A percentile compares a stretch with the other conserved stretches of the same genome.
These are phyloP conservation scores for Paratinospora sagittata DNA, from an alignment of 164 flowering plant genomes.

Conservation along the genomic window DNA sequence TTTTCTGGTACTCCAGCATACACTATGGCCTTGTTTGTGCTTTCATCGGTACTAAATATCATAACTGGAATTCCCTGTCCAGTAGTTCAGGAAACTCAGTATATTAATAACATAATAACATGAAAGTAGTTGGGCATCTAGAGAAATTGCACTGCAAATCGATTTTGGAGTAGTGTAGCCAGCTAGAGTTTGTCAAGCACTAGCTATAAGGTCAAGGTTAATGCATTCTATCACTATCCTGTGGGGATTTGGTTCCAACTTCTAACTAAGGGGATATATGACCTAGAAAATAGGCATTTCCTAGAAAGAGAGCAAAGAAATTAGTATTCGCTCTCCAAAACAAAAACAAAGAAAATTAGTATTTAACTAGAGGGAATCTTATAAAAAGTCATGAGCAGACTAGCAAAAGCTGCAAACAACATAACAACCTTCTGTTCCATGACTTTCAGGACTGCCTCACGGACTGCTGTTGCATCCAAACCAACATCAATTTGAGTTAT, in stretches of 20 bases:
- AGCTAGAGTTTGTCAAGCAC: background rate
- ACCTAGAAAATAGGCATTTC: background rate
- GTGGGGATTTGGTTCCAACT: background rate
- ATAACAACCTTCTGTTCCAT: conserved; percentile 58
- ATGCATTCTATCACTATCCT: background rate
- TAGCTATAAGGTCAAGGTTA: background rate
- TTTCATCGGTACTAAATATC: conserved; percentile 76
- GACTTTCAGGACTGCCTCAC: conserved; percentile 82
- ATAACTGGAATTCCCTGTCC: conserved; percentile 70
- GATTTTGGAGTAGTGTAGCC: background rate
- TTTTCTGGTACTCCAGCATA: conserved; percentile 83
- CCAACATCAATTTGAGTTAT: conserved; percentile 71
- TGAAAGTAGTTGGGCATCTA: background rate
- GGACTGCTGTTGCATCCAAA: conserved; percentile 70
- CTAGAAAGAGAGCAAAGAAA: background rate
- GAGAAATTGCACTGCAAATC: background rate
- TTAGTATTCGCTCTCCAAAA: too few relatives aligned
- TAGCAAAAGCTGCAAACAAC: conserved; percentile 22
- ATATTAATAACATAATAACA: background rate
- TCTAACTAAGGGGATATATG: background rate
- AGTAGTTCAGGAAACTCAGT: conserved; percentile 10
- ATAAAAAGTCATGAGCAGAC: background rate
- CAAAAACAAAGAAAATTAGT: too few relatives aligned
- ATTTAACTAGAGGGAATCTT: background rate
- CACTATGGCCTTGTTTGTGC: conserved; percentile 74